phyloP scores from a whole-genome alignment of 371 early-diverging fungal species.

The Cokeromyces recurvatus region DNA sequence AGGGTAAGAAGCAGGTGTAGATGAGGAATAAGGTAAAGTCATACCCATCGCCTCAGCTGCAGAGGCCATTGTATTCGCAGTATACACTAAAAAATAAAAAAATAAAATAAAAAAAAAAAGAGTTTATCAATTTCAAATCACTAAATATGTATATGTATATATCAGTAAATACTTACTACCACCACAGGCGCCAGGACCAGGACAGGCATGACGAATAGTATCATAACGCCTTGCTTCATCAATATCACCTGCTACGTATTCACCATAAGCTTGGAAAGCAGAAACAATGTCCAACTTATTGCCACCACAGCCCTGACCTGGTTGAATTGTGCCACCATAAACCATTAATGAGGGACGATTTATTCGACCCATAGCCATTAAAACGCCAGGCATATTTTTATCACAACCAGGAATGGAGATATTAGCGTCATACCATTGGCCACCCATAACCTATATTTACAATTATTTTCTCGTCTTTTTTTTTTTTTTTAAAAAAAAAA shows the following conservation, averaged over 20 bases:
- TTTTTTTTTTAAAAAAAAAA: neutral
- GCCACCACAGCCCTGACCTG: constrained; percentile 65
- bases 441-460: constrained; percentile 18
- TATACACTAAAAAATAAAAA: constrained; percentile 64
- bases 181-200: constrained; percentile 97
- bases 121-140: too few relatives aligned
- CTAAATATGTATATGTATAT: too few relatives aligned
- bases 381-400: constrained; percentile 95
- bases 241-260: constrained; percentile 85
- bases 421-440: constrained; percentile 71
- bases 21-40: constrained; percentile 91
- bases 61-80: constrained; percentile 96
- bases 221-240: constrained; percentile 81
- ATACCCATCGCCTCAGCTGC: constrained; percentile 97
- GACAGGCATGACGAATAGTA: constrained; percentile 88
- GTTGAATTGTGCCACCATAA: constrained; percentile 85
- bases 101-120: neutral
- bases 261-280: constrained; percentile 95
- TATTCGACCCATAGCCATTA: constrained; percentile 90
- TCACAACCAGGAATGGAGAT: constrained; percentile 87
- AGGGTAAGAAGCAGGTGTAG: constrained; percentile 84
- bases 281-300: constrained; percentile 87
- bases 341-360: constrained; percentile 91
- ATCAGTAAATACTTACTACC: constrained; percentile 69
- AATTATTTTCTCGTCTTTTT: too few relatives aligned